Conservation (phyloP, 169 alveolate genomes). For the Plasmodium malariae region DNA sequence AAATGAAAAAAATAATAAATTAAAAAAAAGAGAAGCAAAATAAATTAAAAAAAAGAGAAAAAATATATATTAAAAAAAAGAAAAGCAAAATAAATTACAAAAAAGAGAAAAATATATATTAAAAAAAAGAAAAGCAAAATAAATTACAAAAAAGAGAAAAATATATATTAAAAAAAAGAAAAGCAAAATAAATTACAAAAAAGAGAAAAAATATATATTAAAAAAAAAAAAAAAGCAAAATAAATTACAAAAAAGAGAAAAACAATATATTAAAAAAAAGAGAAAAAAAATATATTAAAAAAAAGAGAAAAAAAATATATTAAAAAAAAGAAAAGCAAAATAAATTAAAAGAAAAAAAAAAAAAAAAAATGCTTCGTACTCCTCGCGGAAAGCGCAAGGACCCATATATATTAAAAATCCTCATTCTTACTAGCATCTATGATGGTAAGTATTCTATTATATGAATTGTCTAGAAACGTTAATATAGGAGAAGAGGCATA, state of each 20-base stretch:
- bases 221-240: too few species aligned
- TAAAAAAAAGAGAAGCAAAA: background rate
- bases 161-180: too few species aligned
- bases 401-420: slow-evolving; percentile 17
- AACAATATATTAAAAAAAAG: background rate
- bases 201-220: too few species aligned
- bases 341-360: background rate
- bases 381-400: too few species aligned
- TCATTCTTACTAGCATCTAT: slow-evolving; percentile 58
- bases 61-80: too few species aligned
- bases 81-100: too few species aligned
- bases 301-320: background rate
- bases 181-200: too few species aligned
- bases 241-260: background rate
- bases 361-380: too few species aligned
- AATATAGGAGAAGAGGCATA: slow-evolving; percentile 67
- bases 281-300: background rate
- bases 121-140: too few species aligned
- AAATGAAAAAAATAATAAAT: background rate
- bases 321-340: background rate
- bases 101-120: too few species aligned
- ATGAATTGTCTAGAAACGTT: slow-evolving; percentile 64
- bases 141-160: too few species aligned
- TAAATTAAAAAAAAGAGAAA: background rate
- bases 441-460: slow-evolving; percentile 42